phyloP scores from a whole-genome alignment of 305 asterid genomes.

The Caryopteris hybrid region DNA sequence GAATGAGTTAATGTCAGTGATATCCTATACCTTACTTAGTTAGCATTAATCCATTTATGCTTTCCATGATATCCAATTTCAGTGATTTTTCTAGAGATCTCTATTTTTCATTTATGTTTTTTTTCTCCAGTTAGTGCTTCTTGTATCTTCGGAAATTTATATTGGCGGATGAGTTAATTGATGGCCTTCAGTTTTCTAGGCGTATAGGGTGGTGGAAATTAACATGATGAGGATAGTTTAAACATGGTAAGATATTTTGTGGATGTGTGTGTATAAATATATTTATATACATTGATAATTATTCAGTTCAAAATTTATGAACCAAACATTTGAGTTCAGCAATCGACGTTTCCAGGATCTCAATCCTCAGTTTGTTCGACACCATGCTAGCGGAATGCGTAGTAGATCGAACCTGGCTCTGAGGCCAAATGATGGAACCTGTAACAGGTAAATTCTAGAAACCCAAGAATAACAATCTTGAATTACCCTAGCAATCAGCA shows the following conservation, averaged over 20 bases:
- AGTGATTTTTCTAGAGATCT: not conserved
- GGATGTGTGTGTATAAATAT: no score
- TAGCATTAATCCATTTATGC: not conserved
- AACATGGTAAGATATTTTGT: constrained; percentile 40
- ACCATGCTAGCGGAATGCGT: no score
- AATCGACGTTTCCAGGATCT: no score
- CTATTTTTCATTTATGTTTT: not conserved
- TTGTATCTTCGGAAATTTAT: not conserved
- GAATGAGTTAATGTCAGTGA: no score
- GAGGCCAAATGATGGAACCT: not conserved
- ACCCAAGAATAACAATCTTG: no score
- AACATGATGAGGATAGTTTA: constrained; percentile 10
- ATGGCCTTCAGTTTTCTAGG: constrained; percentile 17
- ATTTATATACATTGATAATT: no score
- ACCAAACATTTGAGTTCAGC: no score
- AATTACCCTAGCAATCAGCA: no score
- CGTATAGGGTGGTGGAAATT: constrained; percentile 14
- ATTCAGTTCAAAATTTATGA: no score
- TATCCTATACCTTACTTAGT: not conserved
- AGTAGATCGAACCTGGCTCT: no score
- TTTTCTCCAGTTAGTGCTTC: not conserved
- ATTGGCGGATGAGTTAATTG: not conserved
- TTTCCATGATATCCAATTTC: not conserved
- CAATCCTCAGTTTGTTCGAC: no score
- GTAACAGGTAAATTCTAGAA: no score